Percentiles rank a stretch among this genome's conserved stretches.
phyloP scores from a whole-genome alignment of 1,284 basidiomycete genomes.

The Cutaneotrichosporon sp. region DNA sequence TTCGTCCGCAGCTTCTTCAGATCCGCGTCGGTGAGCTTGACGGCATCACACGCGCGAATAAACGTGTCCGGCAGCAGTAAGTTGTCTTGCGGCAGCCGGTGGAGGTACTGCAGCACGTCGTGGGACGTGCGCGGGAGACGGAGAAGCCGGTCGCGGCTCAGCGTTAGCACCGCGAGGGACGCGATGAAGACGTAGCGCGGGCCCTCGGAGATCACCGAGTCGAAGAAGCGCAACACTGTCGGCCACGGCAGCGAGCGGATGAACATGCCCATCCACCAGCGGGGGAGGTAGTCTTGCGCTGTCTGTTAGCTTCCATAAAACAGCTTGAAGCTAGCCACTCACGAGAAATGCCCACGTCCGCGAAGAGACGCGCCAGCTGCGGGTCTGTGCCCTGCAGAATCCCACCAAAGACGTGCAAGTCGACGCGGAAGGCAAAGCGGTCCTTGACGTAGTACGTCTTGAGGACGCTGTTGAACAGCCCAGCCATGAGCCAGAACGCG shows the following conservation, averaged over 20 bases:
- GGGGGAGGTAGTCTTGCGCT: slow-evolving; percentile 44
- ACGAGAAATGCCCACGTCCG: slow-evolving; percentile 56
- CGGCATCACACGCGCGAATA: slow-evolving; percentile 44
- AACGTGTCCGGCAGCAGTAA: slow-evolving; percentile 49
- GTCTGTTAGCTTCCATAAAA: slow-evolving; percentile 9
- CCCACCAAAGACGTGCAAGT: slow-evolving; percentile 73
- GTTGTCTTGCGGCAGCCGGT: slow-evolving; percentile 45
- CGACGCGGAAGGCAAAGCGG: slow-evolving; percentile 74
- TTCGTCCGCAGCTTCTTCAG: slow-evolving; percentile 38
- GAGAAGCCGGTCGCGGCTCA: slow-evolving; percentile 44
- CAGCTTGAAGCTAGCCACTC: slow-evolving; percentile 31
- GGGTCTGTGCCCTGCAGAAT: slow-evolving; percentile 71
- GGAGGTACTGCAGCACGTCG: slow-evolving; percentile 41
- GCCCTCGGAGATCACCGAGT: slow-evolving; percentile 83
- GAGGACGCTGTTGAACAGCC: slow-evolving; percentile 70
- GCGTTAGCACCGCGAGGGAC: slow-evolving; percentile 67
- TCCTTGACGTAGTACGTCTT: slow-evolving; percentile 75
- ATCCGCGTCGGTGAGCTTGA: slow-evolving; percentile 49
- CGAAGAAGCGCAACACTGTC: slow-evolving; percentile 78
- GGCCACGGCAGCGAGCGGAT: slow-evolving; percentile 74
- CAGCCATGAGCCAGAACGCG: slow-evolving; percentile 75
- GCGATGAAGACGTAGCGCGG: slow-evolving; percentile 77
- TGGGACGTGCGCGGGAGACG: slow-evolving; percentile 27
- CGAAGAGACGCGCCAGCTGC: slow-evolving; percentile 64
- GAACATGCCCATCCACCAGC: slow-evolving; percentile 60